Percentiles rank a stretch among this genome's conserved stretches.
phyloP scores from a whole-genome alignment of 352 stramenopile species.

The Poterioochromonas sp. region DNA sequence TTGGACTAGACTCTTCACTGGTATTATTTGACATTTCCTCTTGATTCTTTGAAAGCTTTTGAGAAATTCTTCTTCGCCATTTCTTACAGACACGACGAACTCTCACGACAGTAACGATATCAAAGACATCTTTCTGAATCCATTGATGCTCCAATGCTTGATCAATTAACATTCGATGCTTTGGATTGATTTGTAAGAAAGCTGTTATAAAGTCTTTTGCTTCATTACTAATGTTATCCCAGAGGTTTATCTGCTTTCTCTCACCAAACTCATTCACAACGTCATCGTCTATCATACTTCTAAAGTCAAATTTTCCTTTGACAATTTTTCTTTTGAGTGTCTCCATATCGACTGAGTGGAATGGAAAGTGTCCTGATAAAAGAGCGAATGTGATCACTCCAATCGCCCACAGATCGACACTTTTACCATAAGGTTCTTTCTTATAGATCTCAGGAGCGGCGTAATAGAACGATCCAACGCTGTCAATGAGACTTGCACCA shows the following conservation, averaged over 20 bases:
- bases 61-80: too few relatives aligned
- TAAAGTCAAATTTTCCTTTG: neutral
- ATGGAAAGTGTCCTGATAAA: constrained; percentile 69
- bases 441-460: constrained; percentile 76
- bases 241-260: constrained; percentile 65
- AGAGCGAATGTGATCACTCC: constrained; percentile 79
- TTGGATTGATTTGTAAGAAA: neutral
- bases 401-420: constrained; percentile 79
- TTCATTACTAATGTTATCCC: constrained; percentile 77
- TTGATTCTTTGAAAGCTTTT: too few relatives aligned
- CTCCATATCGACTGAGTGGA: constrained; percentile 66
- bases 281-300: neutral
- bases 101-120: too few relatives aligned
- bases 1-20: too few relatives aligned
- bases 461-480: constrained; percentile 65
- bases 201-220: constrained; percentile 64
- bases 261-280: neutral
- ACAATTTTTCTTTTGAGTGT: constrained; percentile 51
- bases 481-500: neutral
- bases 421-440: constrained; percentile 61
- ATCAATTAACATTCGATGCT: neutral
- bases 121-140: too few relatives aligned
- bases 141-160: constrained; percentile 40
- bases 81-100: too few relatives aligned
- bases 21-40: too few relatives aligned